Base-by-base conservation (phyloP, 176 grass and related monocot genomes). In the Lolium perenne region DNA sequence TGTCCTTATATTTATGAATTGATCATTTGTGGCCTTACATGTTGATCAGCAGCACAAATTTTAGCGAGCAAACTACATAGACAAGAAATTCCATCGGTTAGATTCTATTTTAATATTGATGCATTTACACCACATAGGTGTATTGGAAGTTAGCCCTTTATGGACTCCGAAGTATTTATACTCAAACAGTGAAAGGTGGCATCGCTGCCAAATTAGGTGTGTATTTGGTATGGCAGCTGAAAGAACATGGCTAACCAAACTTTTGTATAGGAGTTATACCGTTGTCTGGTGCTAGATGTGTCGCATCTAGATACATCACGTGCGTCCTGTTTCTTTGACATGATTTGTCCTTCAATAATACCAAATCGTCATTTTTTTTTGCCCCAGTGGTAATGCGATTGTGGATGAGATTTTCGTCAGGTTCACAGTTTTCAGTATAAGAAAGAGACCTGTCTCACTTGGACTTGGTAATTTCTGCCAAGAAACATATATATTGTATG, bases 1-100 rank as follows among this genome's bases (percentile, higher is more conserved):
- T 25, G 40, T 78, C 57, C 4, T 17, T 1, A 23, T 32, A 66
- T 80, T 29, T 35, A 13, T 12, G 43, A 1, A 50, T 32, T 35
- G 60, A 35, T 66, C 60, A 79, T 62, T 71, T 77, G 25, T 61
- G 50, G 15, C n/a, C 82, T 86, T 49, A 54, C 20, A 58, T 7
- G 17, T 74, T 16, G 38, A 65, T 22, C 57, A 53, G 23, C 50
- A 68, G 9, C 10, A 50, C 14, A 18, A 81, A 49, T 16, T 45
- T n/a, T 55, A 75, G 38, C 46, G 48, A 74, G 81, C 47, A 57
- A 67, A 67, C 72, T 26, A 49, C 47, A 13, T 48, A 20, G 58
- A 59, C 43, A 49, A 66, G 23, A 66, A 64, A 57, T 57, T 1
- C 10, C 16, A 66, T 10, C 25, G 26, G 7, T 84, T 68, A 43